Evolutionary conservation across 2,329 filamentous ascomycete species (phyloP), one percentile per base, ranked within the genome.

Genomic region (Zymoseptoria ardabiliae): DNA sequence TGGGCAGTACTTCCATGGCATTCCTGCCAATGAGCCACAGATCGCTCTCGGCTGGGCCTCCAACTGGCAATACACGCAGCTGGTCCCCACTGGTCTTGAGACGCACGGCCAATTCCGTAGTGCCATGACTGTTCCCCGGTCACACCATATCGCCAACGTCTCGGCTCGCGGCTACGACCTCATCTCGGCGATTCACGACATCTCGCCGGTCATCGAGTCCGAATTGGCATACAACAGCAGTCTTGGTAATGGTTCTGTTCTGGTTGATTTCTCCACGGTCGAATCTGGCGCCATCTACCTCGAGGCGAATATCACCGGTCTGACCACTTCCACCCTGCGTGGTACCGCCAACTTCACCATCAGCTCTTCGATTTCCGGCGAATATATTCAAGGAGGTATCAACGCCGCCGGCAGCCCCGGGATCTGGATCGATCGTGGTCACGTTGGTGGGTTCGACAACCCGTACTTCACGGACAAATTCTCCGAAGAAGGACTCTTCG

Each of bases 391-490:
- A 2, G 78, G 79, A 3, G 82, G 82, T 3, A 72, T 82, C 55
- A 73, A 76, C 30, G 79, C 78, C 17, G 79, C 82, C 61, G 60
- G 60, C n/a, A 35, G 55, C 20, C 61, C 63, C 13, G 63, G 63
- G 17, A 74, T 76, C 0, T 81, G 81, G 74, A 69, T 85, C 30
- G 75, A 82, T 60, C 78, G 82, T 1, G 77, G 78, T 10, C 69
- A 76, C 17, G 74, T 80, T 6, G 68, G 72, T 19, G 81, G 79
- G 1, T 83, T 81, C 65, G 76, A 79, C 17, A 81, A 82, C 61
- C 74, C 77, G 1, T 82, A 80, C 71, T 84, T 83, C 68, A 83
- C 79, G 0, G 79, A 84, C 61, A 80, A 81, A 63, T 82, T 84
- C 67, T 75, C 71, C 4, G 71, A 71, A 3, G 70, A 69, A 22